Base-by-base conservation (phyloP, 2,329 filamentous ascomycete species). In the Chaetomiaceae sp. region DNA sequence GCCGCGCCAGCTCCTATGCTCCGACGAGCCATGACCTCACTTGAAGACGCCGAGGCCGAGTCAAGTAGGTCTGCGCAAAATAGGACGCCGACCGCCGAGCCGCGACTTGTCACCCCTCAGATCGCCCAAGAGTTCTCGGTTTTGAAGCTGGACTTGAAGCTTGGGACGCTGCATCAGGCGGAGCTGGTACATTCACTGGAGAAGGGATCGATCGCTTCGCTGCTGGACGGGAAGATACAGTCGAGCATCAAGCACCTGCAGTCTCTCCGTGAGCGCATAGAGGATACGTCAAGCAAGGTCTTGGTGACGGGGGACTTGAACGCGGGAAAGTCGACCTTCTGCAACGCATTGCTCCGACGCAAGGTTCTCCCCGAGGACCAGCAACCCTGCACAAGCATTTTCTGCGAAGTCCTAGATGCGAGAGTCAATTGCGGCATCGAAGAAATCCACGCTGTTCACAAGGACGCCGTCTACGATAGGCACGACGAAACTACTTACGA, bases 301-400 rank as follows among this genome's bases (percentile, higher is more conserved):
- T 73, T 99, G 53, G 85, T 99, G 16, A 99, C 94, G 0, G 94
- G 94, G 65, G 94, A 99, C 67, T 72, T 99, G 49, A 99, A 99
- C 66, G 92, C 94, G 8, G 94, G 94, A 66, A 99, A 99, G 68
- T 99, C 94, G 4, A 99, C 94, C 1, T 99, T 99, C 64, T 99
- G 94, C 74, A 99, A 99, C 70, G 94, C 94, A n/a, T 75, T 99
- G 2, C 73, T 99, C 36, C 86, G 94, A 56, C 84, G 91, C 57
- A 97, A 97, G 71, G 82, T 99, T 25, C 73, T 99, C 4, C 94
- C 94, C 0, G 94, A 97, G 71, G 94, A 99, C 64, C 92, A 99
- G 69, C 94, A 97, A 67, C 94, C 94, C 1, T 99, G 94, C 71
- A 99, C 94, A 2, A 94, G 90, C 70, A 96, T 99, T 53, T 99